phyloP scores from a whole-genome alignment of 768 basidiomycete genomes.

The Naganishia vaughanmartiniae region DNA sequence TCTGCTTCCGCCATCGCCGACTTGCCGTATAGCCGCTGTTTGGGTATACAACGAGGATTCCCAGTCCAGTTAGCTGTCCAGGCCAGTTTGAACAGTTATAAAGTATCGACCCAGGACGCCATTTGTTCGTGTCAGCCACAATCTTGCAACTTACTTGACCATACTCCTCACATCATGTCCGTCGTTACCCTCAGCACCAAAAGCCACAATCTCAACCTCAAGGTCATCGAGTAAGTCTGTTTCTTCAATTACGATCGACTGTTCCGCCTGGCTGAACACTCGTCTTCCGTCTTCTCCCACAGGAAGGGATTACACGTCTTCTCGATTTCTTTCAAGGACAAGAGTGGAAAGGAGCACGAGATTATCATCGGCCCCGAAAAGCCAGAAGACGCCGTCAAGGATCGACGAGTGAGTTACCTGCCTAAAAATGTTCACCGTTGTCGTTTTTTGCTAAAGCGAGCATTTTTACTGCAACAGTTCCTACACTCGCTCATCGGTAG shows the following conservation, averaged over 20 bases:
- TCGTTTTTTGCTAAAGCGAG: neutral
- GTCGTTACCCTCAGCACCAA: slow-evolving; percentile 21
- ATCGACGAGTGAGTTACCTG: slow-evolving; percentile 24
- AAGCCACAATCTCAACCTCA: slow-evolving; percentile 19
- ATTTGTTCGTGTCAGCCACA: too few species aligned
- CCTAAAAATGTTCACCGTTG: neutral
- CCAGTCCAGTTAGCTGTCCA: neutral
- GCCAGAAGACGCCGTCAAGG: slow-evolving; percentile 29
- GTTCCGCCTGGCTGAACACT: neutral
- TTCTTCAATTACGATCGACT: neutral
- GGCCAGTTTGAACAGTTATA: too few species aligned
- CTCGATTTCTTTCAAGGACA: slow-evolving; percentile 33
- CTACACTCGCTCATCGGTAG: slow-evolving; percentile 32
- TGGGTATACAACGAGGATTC: neutral
- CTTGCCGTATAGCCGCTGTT: slow-evolving; percentile 11
- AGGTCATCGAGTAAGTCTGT: slow-evolving; percentile 20
- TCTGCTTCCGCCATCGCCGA: slow-evolving; percentile 13
- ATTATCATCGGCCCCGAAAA: slow-evolving; percentile 34
- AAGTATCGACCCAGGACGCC: too few species aligned
- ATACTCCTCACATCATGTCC: neutral
- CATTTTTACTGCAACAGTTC: slow-evolving; percentile 21
- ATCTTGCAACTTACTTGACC: too few species aligned
- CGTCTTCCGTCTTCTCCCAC: neutral
- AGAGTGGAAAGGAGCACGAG: slow-evolving; percentile 31
- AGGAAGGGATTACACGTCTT: slow-evolving; percentile 33